phyloP scores from a whole-genome alignment of 495 filamentous ascomycete species.

The Aspergillus campestris region DNA sequence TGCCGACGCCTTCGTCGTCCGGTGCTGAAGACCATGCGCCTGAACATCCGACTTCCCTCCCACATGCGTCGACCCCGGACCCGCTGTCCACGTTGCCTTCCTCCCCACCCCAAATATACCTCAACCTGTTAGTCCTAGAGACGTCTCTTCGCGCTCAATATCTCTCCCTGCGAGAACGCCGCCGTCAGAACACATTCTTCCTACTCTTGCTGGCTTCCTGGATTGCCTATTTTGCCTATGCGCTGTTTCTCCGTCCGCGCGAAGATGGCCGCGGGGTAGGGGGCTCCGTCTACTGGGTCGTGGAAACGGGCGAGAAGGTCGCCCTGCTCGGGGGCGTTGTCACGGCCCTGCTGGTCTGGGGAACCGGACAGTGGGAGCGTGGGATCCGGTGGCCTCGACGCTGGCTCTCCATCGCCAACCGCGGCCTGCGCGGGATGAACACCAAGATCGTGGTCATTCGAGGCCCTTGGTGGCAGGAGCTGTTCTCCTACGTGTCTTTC shows the following conservation, averaged over 20 bases:
- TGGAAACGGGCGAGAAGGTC: constrained; percentile 81
- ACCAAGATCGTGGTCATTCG: constrained; percentile 88
- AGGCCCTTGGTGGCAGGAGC: constrained; percentile 73
- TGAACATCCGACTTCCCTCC: constrained; percentile 26
- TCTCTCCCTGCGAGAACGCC: constrained; percentile 75
- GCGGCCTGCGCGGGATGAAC: constrained; percentile 85
- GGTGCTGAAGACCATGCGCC: constrained; percentile 13
- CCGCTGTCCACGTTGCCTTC: constrained; percentile 76
- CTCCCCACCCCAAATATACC: constrained; percentile 94
- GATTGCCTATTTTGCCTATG: constrained; percentile 76
- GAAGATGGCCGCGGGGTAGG: constrained; percentile 87
- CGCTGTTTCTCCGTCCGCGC: constrained; percentile 78
- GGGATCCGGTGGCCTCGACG: constrained; percentile 89
- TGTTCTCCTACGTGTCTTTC: constrained; percentile 59
- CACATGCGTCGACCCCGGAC: constrained; percentile 47
- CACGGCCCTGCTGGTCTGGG: constrained; percentile 78
- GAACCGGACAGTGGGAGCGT: constrained; percentile 88
- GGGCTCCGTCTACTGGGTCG: constrained; percentile 90
- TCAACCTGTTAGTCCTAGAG: constrained; percentile 96
- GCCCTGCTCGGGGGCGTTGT: constrained; percentile 80
- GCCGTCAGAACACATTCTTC: constrained; percentile 94
- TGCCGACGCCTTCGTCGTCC: constrained; percentile 24
- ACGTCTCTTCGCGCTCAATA: constrained; percentile 90
- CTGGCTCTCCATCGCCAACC: constrained; percentile 82
- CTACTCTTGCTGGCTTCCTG: constrained; percentile 68